Conservation (phyloP, 345 rosid species). For the Cardamine occulta region DNA sequence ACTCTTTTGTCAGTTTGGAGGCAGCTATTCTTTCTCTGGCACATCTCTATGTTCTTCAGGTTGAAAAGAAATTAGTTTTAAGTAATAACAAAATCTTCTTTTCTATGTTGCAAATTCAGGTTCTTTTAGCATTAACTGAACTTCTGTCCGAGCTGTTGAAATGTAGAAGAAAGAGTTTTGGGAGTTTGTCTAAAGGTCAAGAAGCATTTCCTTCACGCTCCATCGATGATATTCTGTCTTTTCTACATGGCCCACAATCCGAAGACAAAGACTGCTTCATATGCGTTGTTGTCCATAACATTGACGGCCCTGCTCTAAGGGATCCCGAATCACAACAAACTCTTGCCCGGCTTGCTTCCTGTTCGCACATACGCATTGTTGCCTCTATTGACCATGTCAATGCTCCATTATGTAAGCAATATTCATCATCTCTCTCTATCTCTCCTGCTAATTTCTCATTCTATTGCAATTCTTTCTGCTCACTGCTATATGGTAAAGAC, state of each 20-base stretch:
- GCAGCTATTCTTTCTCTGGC: background rate
- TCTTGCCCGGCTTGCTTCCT: conserved; percentile 81
- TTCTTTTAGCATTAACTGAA: conserved; percentile 64
- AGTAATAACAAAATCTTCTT: background rate
- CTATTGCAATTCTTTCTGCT: background rate
- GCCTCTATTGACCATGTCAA: conserved; percentile 95
- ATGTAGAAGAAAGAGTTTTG: conserved; percentile 47
- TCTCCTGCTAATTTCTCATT: background rate
- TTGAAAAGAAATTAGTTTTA: background rate
- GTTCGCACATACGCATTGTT: conserved; percentile 69
- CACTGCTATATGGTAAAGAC: conserved; percentile 4
- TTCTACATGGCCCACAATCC: conserved; percentile 53
- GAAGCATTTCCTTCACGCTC: conserved; percentile 68
- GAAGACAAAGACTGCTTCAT: conserved; percentile 63
- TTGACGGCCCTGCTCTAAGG: conserved; percentile 84
- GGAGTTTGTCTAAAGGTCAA: conserved; percentile 49
- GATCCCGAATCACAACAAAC: conserved; percentile 79
- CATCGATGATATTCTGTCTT: conserved; percentile 70
- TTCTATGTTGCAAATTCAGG: conserved; percentile 49
- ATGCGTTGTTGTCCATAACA: conserved; percentile 77
- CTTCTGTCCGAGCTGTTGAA: conserved; percentile 68
- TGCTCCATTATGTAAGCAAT: conserved; percentile 73
- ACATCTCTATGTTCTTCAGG: background rate
- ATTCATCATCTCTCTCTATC: conserved; percentile 1
- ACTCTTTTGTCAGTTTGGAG: conserved; percentile 12